Percentiles rank a stretch among this genome's conserved stretches.
Evolutionary conservation across 345 rosid genomes (phyloP).

Genomic region (Arabis alpina): DNA sequence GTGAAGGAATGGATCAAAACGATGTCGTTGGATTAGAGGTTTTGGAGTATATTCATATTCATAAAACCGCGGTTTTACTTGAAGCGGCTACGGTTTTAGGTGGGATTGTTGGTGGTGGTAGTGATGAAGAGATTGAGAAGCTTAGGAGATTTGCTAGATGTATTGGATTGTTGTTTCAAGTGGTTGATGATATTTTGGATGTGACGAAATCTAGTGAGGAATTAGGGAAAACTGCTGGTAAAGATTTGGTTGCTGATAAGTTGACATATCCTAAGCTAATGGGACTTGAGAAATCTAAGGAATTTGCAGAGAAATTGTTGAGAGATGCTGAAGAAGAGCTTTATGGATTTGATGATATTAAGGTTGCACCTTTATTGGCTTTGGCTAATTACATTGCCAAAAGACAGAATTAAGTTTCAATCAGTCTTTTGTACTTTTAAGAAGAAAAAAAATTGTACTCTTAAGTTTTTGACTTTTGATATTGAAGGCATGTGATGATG

Average conservation of each 20-base stretch:
- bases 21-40: slow-evolving; percentile 55
- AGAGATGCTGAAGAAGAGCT: slow-evolving; percentile 63
- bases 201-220: slow-evolving; percentile 76
- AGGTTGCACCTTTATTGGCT: slow-evolving; percentile 79
- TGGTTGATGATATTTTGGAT: slow-evolving; percentile 56
- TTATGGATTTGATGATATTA: slow-evolving; percentile 58
- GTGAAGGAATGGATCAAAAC: slow-evolving; percentile 48
- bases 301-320: slow-evolving; percentile 61
- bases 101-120: slow-evolving; percentile 74
- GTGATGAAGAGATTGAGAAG: slow-evolving; percentile 67
- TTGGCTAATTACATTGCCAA: slow-evolving; percentile 77
- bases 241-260: slow-evolving; percentile 79
- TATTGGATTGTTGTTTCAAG: slow-evolving; percentile 80
- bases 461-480: too few species aligned
- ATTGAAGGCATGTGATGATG: slow-evolving; percentile 8
- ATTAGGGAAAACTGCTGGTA: slow-evolving; percentile 87
- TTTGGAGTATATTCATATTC: slow-evolving; percentile 79
- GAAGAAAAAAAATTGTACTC: too few species aligned
- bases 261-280: slow-evolving; percentile 73
- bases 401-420: slow-evolving; percentile 59
- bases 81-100: slow-evolving; percentile 81
- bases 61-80: slow-evolving; percentile 73
- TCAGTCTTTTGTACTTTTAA: too few species aligned
- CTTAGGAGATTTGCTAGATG: slow-evolving; percentile 70
- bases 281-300: slow-evolving; percentile 69